Evolutionary conservation across 1,284 basidiomycete species (phyloP).

Genomic region (Cutaneotrichosporon cavernicola): DNA sequence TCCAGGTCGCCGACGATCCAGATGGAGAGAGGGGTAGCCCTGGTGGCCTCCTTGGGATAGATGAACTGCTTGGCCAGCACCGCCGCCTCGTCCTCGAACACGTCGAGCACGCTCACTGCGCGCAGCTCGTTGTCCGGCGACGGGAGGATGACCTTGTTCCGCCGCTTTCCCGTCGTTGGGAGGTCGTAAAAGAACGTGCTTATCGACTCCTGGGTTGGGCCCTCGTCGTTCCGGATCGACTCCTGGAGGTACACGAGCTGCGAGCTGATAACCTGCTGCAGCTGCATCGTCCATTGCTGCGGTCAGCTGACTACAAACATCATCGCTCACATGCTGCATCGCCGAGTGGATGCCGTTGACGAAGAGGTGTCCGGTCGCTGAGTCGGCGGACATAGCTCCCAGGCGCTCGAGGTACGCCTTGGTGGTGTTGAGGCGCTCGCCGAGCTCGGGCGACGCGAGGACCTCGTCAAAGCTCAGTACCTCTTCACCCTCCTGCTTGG

Average conservation of each 20-base stretch:
- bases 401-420: slow-evolving; percentile 40
- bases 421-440: slow-evolving; percentile 27
- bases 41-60: slow-evolving; percentile 56
- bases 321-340: slow-evolving; percentile 65
- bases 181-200: slow-evolving; percentile 86
- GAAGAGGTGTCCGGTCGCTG: slow-evolving; percentile 58
- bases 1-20: slow-evolving; percentile 81
- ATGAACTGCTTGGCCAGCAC: slow-evolving; percentile 57
- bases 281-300: slow-evolving; percentile 59
- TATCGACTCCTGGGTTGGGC: slow-evolving; percentile 56
- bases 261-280: slow-evolving; percentile 64
- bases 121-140: slow-evolving; percentile 33
- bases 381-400: slow-evolving; percentile 33
- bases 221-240: not conserved
- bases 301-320: slow-evolving; percentile 2
- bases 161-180: slow-evolving; percentile 64
- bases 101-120: slow-evolving; percentile 34
- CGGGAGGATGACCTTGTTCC: slow-evolving; percentile 60
- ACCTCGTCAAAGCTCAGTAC: slow-evolving; percentile 52
- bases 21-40: slow-evolving; percentile 55
- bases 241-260: slow-evolving; percentile 61
- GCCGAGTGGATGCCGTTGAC: slow-evolving; percentile 81
- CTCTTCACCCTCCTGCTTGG: slow-evolving; percentile 1
- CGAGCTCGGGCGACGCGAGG: slow-evolving; percentile 42
- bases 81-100: slow-evolving; percentile 33